Evolutionary conservation across 495 filamentous ascomycete genomes (phyloP).

Genomic region (Penicillium lagena): DNA sequence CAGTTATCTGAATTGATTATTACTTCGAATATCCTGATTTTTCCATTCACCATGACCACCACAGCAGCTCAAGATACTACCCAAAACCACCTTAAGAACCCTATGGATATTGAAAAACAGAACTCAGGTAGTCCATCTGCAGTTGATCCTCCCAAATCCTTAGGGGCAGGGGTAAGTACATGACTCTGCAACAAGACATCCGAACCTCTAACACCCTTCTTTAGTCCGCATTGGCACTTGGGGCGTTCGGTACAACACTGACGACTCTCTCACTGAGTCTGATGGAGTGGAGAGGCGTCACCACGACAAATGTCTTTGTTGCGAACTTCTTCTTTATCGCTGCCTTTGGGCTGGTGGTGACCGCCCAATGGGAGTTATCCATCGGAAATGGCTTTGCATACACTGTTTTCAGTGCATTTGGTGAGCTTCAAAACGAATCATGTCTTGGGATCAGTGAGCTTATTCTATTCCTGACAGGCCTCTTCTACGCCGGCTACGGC

Average conservation of each 20-base stretch:
- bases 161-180: conserved; percentile 20
- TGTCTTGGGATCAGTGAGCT: too few species aligned
- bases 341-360: conserved; percentile 41
- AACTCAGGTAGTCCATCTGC: background rate
- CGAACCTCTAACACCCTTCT: conserved; percentile 3
- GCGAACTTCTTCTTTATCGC: conserved; percentile 46
- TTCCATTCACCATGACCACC: conserved; percentile 5
- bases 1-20: too few species aligned
- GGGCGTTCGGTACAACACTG: conserved; percentile 44
- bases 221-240: conserved; percentile 40
- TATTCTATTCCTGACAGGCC: conserved; percentile 15
- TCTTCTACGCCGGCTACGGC: conserved; percentile 41
- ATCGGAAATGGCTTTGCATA: conserved; percentile 45
- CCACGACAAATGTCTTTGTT: conserved; percentile 39
- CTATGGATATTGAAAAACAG: conserved; percentile 15
- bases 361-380: conserved; percentile 46
- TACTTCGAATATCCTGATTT: too few species aligned
- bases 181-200: background rate
- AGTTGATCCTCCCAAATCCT: conserved; percentile 7
- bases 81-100: too few species aligned
- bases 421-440: conserved; percentile 8
- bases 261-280: conserved; percentile 41
- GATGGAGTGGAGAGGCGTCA: conserved; percentile 45
- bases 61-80: conserved; percentile 1
- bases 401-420: conserved; percentile 44